phyloP scores from a whole-genome alignment of 2,329 filamentous ascomycete genomes.

The Ophiostoma ips region DNA sequence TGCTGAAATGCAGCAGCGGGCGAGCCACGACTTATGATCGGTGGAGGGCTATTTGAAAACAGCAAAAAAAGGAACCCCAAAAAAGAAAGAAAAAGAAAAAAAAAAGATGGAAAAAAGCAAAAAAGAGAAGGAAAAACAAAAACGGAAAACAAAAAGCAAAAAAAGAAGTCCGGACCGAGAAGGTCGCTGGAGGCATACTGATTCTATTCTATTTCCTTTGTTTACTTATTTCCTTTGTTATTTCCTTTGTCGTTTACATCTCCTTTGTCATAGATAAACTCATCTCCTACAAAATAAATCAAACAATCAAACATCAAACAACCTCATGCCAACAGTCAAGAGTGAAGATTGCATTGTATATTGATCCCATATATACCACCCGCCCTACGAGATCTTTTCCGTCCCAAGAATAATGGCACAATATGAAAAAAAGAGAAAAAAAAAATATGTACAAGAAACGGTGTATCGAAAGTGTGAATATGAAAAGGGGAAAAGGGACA shows the following conservation, averaged over 20 bases:
- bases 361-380: not conserved
- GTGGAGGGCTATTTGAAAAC: too few relatives aligned
- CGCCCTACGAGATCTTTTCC: not conserved
- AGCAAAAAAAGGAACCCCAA: not conserved
- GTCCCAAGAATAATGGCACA: not conserved
- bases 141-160: too few relatives aligned
- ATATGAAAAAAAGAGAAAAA: too few relatives aligned
- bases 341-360: slow-evolving; percentile 4
- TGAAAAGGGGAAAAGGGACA: not conserved
- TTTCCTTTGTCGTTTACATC: too few relatives aligned
- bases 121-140: not conserved
- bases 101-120: not conserved
- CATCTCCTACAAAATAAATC: too few relatives aligned
- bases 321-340: not conserved
- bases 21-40: not conserved
- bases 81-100: not conserved
- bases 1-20: not conserved
- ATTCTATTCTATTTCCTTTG: not conserved
- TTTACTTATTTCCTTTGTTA: not conserved
- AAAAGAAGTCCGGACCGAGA: too few relatives aligned
- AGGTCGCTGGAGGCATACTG: too few relatives aligned
- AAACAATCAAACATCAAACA: not conserved
- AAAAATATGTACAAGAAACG: not conserved
- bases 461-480: not conserved
- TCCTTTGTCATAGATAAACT: too few relatives aligned